Percentiles rank a stretch among this genome's conserved stretches.
Evolutionary conservation across 2,329 filamentous ascomycete genomes (phyloP).

Genomic region (Fusarium cicatricum): DNA sequence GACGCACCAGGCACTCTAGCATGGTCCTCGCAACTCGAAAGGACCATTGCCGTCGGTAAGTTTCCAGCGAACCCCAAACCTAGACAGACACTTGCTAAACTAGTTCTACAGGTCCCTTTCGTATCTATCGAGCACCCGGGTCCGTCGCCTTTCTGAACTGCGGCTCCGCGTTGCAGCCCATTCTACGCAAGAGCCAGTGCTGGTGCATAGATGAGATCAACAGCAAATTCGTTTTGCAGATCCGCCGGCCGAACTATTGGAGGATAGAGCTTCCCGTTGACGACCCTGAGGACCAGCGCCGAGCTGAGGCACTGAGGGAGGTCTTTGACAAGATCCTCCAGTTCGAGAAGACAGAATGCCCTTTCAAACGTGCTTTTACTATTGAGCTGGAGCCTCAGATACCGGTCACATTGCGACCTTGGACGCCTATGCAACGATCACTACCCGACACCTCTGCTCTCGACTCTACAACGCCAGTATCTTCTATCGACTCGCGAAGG

Average conservation of each 20-base stretch:
- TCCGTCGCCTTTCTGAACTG: slow-evolving; percentile 90
- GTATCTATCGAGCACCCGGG: slow-evolving; percentile 86
- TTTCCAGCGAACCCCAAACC: background rate
- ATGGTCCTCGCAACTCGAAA: slow-evolving; percentile 79
- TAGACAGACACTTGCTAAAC: background rate
- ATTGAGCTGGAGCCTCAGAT: slow-evolving; percentile 77
- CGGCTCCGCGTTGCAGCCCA: slow-evolving; percentile 82
- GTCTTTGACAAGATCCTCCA: slow-evolving; percentile 77
- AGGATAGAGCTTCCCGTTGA: slow-evolving; percentile 83
- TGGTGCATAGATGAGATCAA: slow-evolving; percentile 90
- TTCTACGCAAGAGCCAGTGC: slow-evolving; percentile 88
- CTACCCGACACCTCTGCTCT: slow-evolving; percentile 12
- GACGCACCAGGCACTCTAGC: slow-evolving; percentile 70
- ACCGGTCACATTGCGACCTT: slow-evolving; percentile 72
- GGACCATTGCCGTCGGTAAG: slow-evolving; percentile 80
- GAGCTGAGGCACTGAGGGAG: slow-evolving; percentile 72
- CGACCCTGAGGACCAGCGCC: slow-evolving; percentile 56
- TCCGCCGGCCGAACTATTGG: slow-evolving; percentile 85
- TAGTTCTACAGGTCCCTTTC: slow-evolving; percentile 67
- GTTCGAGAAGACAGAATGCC: slow-evolving; percentile 89
- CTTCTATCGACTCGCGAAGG: slow-evolving; percentile 19
- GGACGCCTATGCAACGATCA: slow-evolving; percentile 60
- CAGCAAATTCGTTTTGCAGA: slow-evolving; percentile 84
- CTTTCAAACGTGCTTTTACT: slow-evolving; percentile 80
- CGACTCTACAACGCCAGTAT: slow-evolving; percentile 14